phyloP scores from a whole-genome alignment of 148 eudicot species.

The Fagopyrum esculentum region DNA sequence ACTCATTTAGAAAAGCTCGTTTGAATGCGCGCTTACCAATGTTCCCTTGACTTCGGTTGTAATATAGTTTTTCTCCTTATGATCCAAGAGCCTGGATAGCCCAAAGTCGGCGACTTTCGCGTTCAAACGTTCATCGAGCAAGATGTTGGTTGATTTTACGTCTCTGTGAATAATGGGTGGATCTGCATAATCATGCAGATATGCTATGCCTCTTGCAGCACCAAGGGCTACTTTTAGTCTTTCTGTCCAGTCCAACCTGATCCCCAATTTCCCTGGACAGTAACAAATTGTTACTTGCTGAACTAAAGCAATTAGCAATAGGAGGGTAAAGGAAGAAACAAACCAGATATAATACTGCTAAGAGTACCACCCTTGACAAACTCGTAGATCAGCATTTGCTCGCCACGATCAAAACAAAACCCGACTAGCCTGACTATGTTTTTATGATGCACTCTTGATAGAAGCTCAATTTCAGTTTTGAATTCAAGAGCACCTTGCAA shows the following conservation, averaged over 20 bases:
- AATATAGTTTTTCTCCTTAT: constrained; percentile 31
- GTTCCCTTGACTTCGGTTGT: constrained; percentile 78
- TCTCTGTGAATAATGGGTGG: constrained; percentile 71
- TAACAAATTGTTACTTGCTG: too few relatives aligned
- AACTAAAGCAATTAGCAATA: too few relatives aligned
- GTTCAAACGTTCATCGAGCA: constrained; percentile 46
- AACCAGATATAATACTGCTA: constrained; percentile 68
- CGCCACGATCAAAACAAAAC: constrained; percentile 68
- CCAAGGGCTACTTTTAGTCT: constrained; percentile 51
- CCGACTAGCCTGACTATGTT: constrained; percentile 77
- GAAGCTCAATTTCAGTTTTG: constrained; percentile 83
- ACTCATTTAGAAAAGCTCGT: too few relatives aligned
- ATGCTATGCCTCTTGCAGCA: constrained; percentile 56
- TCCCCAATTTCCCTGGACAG: constrained; percentile 49
- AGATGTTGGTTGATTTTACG: constrained; percentile 49
- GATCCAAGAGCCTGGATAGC: constrained; percentile 47
- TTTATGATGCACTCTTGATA: constrained; percentile 89
- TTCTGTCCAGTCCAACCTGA: constrained; percentile 49
- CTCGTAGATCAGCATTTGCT: constrained; percentile 79
- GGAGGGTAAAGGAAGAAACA: not conserved
- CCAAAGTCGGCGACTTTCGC: constrained; percentile 78
- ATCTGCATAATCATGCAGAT: constrained; percentile 59
- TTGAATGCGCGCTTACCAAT: constrained; percentile 35
- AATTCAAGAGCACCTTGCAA: constrained; percentile 74
- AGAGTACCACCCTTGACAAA: constrained; percentile 68